A percentile compares a stretch with the other conserved stretches of the same genome.
Conservation (phyloP, 129 eudicot genomes). For the Flaveria trinervia region DNA sequence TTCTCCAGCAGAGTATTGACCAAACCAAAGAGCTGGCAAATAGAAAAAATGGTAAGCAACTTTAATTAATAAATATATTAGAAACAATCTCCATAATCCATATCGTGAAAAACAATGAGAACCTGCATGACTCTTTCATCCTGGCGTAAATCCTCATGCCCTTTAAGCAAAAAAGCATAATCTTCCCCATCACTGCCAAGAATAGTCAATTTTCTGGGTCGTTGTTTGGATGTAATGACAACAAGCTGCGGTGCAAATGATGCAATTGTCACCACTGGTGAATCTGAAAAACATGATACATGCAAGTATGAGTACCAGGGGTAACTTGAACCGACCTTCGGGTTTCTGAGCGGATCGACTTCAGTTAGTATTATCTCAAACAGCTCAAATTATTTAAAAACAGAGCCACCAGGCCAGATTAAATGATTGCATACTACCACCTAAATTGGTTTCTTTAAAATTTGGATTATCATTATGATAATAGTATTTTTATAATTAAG, state of each 20-base stretch:
- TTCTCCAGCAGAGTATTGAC: conserved; percentile 95
- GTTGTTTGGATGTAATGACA: conserved; percentile 94
- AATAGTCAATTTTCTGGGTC: conserved; percentile 94
- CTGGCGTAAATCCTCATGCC: conserved; percentile 97
- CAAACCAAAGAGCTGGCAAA: conserved; percentile 85
- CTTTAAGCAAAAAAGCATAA: conserved; percentile 93
- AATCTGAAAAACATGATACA: conserved; percentile 44
- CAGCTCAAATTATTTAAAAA: background rate
- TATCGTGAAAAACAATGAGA: background rate
- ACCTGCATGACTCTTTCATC: conserved; percentile 99
- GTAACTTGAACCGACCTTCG: background rate
- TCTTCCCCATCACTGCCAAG: conserved; percentile 97
- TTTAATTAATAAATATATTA: too few relatives aligned
- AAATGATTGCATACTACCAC: background rate
- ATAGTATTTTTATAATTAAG: background rate
- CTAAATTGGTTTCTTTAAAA: background rate
- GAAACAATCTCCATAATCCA: background rate
- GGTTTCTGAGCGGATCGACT: background rate
- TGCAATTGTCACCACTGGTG: conserved; percentile 85
- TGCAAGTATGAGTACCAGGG: background rate
- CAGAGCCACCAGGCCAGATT: background rate
- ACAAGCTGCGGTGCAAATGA: conserved; percentile 89
- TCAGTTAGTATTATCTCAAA: background rate
- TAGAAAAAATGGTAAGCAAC: background rate
- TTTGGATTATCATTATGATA: background rate